Conservation (phyloP, 257 asterid genomes). For the Rhazya stricta region DNA sequence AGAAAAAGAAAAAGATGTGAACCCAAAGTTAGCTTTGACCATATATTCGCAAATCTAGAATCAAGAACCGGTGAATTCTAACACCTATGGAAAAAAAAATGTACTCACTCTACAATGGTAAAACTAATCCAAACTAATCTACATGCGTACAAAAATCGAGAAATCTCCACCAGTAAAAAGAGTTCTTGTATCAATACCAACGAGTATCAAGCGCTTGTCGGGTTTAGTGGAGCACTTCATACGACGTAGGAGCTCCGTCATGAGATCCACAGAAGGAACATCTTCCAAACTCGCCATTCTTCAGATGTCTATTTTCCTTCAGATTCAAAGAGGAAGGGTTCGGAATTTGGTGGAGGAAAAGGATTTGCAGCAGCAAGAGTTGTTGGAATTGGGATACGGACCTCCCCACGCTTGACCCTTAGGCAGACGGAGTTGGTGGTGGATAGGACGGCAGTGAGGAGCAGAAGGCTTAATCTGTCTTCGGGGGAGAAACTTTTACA, state of each 20-base stretch:
- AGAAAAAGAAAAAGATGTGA: too few relatives aligned
- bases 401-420: too few relatives aligned
- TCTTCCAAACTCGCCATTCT: slow-evolving; percentile 52
- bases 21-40: not conserved
- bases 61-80: not conserved
- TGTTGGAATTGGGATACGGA: too few relatives aligned
- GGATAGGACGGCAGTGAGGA: too few relatives aligned
- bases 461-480: too few relatives aligned
- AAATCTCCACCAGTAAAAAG: not conserved
- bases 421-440: too few relatives aligned
- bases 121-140: not conserved
- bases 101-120: too few relatives aligned
- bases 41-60: not conserved
- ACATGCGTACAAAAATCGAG: not conserved
- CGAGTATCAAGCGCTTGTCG: slow-evolving; percentile 84
- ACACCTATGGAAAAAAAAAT: not conserved
- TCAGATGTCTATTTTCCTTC: not conserved
- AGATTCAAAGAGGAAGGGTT: not conserved
- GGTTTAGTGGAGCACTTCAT: slow-evolving; percentile 70
- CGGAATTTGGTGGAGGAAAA: not conserved
- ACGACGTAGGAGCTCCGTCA: slow-evolving; percentile 80
- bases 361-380: not conserved
- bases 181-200: too few relatives aligned
- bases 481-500: too few relatives aligned
- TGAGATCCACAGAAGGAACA: slow-evolving; percentile 58